phyloP scores from a whole-genome alignment of 257 asterid species.

The Solanum ahanhuiri region DNA sequence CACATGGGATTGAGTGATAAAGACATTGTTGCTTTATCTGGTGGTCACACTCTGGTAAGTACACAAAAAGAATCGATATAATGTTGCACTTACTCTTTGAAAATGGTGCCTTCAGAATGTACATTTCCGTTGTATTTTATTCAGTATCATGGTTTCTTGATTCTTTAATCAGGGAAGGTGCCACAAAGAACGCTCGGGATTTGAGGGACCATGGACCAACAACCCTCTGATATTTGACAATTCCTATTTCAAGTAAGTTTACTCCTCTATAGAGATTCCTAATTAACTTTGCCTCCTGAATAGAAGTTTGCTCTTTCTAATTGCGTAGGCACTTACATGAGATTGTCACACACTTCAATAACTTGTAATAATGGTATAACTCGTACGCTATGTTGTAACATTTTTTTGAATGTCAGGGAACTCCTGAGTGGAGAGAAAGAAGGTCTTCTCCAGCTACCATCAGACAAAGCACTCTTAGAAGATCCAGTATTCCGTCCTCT shows the following conservation, averaged over 20 bases:
- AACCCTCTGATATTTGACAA: conserved; percentile 81
- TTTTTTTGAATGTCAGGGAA: conserved; percentile 28
- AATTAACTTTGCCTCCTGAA: neutral
- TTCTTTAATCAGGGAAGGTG: conserved; percentile 51
- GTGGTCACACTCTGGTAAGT: conserved; percentile 78
- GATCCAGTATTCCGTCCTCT: conserved; percentile 66
- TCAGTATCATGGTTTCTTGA: neutral
- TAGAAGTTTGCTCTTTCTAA: neutral
- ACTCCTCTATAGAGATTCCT: neutral
- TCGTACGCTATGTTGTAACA: conserved; percentile 26
- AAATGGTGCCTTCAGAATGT: neutral
- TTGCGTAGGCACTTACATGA: neutral
- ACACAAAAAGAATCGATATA: neutral
- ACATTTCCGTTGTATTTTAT: neutral
- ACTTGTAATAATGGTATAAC: conserved; percentile 11
- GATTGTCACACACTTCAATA: neutral
- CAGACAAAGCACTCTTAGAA: conserved; percentile 65
- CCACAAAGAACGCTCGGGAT: conserved; percentile 89
- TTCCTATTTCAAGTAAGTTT: conserved; percentile 55
- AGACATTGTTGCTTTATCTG: conserved; percentile 82
- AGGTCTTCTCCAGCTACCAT: conserved; percentile 61
- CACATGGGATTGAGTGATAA: conserved; percentile 86
- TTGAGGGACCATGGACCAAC: conserved; percentile 88
- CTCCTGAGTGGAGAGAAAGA: conserved; percentile 67
- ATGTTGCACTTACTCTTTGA: neutral